Percentiles rank a stretch among this genome's conserved stretches.
phyloP scores from a whole-genome alignment of 768 basidiomycete species.

The Lactifluus echinatus region DNA sequence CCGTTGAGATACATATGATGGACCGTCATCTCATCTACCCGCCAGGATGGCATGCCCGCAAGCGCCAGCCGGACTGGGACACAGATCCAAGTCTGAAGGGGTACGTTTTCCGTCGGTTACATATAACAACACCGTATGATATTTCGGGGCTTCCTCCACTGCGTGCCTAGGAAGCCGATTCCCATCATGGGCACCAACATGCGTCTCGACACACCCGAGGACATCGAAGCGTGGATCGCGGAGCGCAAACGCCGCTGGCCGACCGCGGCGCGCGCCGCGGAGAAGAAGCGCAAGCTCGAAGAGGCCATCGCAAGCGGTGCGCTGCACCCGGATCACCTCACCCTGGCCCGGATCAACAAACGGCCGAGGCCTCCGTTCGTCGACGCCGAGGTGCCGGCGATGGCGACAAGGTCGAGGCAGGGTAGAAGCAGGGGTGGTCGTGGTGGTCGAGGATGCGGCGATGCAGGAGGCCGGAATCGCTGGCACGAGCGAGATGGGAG shows the following conservation, averaged over 20 bases:
- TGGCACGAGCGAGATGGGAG: neutral
- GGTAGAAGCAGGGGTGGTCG: conserved; percentile 9
- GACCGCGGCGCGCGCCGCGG: conserved; percentile 53
- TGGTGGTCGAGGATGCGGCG: conserved; percentile 25
- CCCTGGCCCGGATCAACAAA: conserved; percentile 36
- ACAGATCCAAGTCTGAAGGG: conserved; percentile 76
- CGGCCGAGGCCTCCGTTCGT: conserved; percentile 23
- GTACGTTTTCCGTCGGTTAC: conserved; percentile 32
- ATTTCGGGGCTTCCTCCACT: neutral
- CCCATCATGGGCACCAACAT: conserved; percentile 75
- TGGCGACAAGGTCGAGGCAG: conserved; percentile 11
- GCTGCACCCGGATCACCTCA: conserved; percentile 41
- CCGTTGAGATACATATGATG: conserved; percentile 78
- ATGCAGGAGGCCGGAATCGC: conserved; percentile 24
- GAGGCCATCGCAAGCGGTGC: conserved; percentile 81
- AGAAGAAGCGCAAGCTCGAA: conserved; percentile 72
- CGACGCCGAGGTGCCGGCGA: neutral
- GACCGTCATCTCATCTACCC: conserved; percentile 84
- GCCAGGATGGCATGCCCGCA: conserved; percentile 53
- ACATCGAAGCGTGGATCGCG: conserved; percentile 75
- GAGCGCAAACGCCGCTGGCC: conserved; percentile 88
- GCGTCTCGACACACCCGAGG: conserved; percentile 71
- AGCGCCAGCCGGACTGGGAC: conserved; percentile 60
- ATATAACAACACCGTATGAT: too few relatives aligned
- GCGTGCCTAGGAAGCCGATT: conserved; percentile 47